A percentile compares a stretch with the other conserved stretches of the same genome.
These are phyloP conservation scores for Pseudocercospora pini-densiflorae DNA, from an alignment of 2,329 filamentous ascomycete genomes.

Conservation along the genomic window DNA sequence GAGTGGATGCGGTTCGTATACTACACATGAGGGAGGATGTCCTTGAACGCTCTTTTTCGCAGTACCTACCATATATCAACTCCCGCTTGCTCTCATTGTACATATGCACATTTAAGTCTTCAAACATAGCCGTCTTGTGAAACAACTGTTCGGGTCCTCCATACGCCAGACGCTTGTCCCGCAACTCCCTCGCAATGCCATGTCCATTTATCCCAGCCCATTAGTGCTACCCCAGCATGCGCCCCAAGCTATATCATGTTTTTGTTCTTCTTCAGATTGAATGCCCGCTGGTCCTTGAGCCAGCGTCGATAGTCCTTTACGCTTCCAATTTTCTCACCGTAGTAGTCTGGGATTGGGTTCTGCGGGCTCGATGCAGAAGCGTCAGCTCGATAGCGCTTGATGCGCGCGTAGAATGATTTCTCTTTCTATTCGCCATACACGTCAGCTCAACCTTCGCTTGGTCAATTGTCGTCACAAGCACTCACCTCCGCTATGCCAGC, in stretches of 20 bases:
- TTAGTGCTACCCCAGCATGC: neutral
- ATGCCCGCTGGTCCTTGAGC: constrained; percentile 96
- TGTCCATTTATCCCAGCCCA: neutral
- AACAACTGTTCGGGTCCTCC: neutral
- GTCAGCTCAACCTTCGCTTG: neutral
- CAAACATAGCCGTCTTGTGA: neutral
- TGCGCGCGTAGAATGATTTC: constrained; percentile 86
- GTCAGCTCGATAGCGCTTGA: constrained; percentile 92
- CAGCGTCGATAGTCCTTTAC: constrained; percentile 90
- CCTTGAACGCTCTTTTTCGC: neutral
- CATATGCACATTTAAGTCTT: constrained; percentile 1
- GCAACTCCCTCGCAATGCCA: constrained; percentile 2
- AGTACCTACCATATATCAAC: neutral
- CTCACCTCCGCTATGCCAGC: constrained; percentile 71
- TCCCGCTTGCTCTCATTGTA: neutral
- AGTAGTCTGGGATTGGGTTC: constrained; percentile 96
- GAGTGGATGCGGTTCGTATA: neutral
- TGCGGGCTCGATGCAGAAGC: constrained; percentile 84
- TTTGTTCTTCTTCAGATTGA: constrained; percentile 82
- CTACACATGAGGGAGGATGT: neutral
- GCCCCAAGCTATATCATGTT: constrained; percentile 58
- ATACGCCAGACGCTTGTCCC: neutral
- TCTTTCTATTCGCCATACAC: constrained; percentile 69
- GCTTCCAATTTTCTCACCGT: constrained; percentile 97
- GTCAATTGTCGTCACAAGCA: neutral